phyloP scores from a whole-genome alignment of 768 basidiomycete genomes.

The Galerina marginata region DNA sequence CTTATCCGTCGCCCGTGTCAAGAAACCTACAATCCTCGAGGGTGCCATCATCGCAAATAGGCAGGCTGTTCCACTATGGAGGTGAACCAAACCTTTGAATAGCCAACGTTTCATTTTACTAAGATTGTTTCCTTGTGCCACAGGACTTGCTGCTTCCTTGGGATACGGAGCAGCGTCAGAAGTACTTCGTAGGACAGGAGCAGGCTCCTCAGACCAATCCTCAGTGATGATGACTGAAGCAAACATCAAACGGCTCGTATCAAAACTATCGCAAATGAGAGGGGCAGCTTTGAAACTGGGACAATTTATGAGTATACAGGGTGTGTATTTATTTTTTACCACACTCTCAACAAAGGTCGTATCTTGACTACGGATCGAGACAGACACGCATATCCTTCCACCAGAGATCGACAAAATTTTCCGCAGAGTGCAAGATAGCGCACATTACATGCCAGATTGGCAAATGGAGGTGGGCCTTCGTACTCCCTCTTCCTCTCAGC shows the following conservation, averaged over 20 bases:
- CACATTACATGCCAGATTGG: slow-evolving; percentile 99
- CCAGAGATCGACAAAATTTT: slow-evolving; percentile 89
- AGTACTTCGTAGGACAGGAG: slow-evolving; percentile 71
- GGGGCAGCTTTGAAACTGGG: slow-evolving; percentile 97
- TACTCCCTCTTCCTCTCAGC: not conserved
- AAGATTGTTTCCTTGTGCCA: not conserved
- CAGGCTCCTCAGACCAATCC: slow-evolving; percentile 34
- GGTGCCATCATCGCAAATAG: slow-evolving; percentile 90
- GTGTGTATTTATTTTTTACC: slow-evolving; percentile 28
- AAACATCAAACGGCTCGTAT: slow-evolving; percentile 88
- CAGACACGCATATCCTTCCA: slow-evolving; percentile 89
- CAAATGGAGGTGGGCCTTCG: slow-evolving; percentile 82
- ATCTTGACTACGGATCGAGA: not conserved
- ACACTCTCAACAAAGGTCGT: not conserved
- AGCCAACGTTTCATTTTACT: not conserved
- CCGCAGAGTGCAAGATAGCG: slow-evolving; percentile 89
- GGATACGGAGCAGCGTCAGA: slow-evolving; percentile 91
- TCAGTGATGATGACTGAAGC: slow-evolving; percentile 88
- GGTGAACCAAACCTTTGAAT: slow-evolving; percentile 46
- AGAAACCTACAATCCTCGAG: slow-evolving; percentile 77
- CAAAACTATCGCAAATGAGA: slow-evolving; percentile 93
- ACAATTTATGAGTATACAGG: slow-evolving; percentile 98
- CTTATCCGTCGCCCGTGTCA: slow-evolving; percentile 18
- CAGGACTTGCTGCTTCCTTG: slow-evolving; percentile 90
- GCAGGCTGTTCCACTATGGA: slow-evolving; percentile 93